Evolutionary conservation across 2,329 filamentous ascomycete species (phyloP).

Genomic region (Tolypocladium amazonense): DNA sequence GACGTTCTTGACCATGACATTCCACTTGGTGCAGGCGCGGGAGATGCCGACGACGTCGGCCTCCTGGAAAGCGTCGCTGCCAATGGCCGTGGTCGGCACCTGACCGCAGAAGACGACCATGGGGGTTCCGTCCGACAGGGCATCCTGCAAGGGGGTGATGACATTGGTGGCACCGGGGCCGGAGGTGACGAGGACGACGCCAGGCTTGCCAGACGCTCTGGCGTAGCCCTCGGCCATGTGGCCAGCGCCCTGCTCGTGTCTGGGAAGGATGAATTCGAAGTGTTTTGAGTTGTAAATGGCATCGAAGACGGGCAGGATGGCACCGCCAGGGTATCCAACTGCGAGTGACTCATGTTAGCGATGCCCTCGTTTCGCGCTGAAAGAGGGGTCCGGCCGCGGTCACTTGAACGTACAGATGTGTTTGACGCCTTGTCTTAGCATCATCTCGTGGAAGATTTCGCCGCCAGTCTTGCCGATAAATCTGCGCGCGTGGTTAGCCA

Average conservation of each 20-base stretch:
- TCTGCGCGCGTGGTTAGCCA: constrained; percentile 25
- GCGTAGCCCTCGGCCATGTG: constrained; percentile 99
- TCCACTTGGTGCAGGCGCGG: constrained; percentile 95
- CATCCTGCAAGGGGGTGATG: constrained; percentile 92
- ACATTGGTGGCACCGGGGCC: constrained; percentile 95
- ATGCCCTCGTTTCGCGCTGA: neutral
- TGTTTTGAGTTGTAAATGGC: constrained; percentile 97
- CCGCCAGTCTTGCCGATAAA: constrained; percentile 94
- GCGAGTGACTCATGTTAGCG: constrained; percentile 12
- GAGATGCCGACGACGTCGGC: constrained; percentile 92
- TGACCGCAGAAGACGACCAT: constrained; percentile 95
- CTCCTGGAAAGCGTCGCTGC: constrained; percentile 94
- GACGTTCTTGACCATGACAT: constrained; percentile 94
- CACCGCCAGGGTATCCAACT: constrained; percentile 88
- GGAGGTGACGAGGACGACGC: constrained; percentile 93
- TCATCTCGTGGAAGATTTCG: constrained; percentile 99
- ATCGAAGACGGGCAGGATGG: constrained; percentile 95
- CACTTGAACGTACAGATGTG: constrained; percentile 67
- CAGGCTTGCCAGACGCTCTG: constrained; percentile 82
- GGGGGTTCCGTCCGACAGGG: constrained; percentile 87
- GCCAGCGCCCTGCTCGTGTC: constrained; percentile 94
- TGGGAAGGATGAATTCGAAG: constrained; percentile 90
- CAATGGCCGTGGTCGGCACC: constrained; percentile 81
- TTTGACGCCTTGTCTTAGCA: constrained; percentile 85
- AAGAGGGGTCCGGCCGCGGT: neutral